Conservation (phyloP, 441 rosid species). For the Hura crepitans region DNA sequence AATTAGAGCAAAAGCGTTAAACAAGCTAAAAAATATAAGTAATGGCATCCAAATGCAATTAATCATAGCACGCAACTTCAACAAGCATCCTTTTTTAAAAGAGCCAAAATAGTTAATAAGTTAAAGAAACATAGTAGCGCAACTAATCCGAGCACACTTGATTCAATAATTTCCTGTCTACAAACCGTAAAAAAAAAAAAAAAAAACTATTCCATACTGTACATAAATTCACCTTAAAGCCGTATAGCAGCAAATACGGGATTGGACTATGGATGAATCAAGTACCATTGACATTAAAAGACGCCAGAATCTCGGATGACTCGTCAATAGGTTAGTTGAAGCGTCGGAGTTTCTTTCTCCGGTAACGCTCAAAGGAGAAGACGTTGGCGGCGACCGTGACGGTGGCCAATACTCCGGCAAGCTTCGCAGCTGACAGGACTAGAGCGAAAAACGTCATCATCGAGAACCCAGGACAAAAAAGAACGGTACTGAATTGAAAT, state of each 20-base stretch:
- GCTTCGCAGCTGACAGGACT: conserved; percentile 49
- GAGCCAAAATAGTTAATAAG: too few relatives aligned
- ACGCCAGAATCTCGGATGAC: conserved; percentile 65
- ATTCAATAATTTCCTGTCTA: not conserved
- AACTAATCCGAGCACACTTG: not conserved
- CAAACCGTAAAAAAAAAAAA: not conserved
- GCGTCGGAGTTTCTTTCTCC: conserved; percentile 46
- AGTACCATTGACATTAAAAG: conserved; percentile 51
- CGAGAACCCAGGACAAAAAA: too few relatives aligned
- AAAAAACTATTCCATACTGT: too few relatives aligned
- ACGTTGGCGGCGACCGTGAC: conserved; percentile 74
- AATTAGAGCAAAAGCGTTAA: too few relatives aligned
- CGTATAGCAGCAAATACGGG: not conserved
- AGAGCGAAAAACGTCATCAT: conserved; percentile 46
- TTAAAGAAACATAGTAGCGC: not conserved
- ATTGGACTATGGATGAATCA: not conserved
- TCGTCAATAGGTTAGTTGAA: conserved; percentile 74
- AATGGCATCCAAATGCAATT: not conserved
- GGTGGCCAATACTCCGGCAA: conserved; percentile 61
- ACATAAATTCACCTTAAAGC: not conserved
- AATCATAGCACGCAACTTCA: not conserved
- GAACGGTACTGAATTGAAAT: too few relatives aligned
- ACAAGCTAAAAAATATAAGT: too few relatives aligned
- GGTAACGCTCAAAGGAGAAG: conserved; percentile 63
- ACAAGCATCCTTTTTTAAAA: not conserved